Base-by-base conservation (phyloP, 2,329 filamentous ascomycete species). In the Aureobasidium sp. region DNA sequence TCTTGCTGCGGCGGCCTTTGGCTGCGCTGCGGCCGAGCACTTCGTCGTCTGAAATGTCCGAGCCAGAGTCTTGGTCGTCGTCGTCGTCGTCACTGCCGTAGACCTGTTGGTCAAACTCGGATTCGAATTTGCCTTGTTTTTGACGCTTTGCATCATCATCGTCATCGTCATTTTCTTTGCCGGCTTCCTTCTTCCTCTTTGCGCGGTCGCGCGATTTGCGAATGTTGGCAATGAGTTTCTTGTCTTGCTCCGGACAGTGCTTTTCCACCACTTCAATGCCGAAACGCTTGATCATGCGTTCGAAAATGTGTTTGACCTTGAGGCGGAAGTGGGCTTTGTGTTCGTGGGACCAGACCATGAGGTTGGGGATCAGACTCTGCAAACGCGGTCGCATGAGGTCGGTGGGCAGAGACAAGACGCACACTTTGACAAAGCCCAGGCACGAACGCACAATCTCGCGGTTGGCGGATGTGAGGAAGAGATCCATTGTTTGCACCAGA, bases 271-370 rank as follows among this genome's bases (percentile, higher is more conserved):
- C 71, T 2, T 91, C 85, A 40, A 86, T 86, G 42, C 93, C 90
- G 65, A 96, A 97, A 54, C 91, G 83, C 42, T 91, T 83, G 19
- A 97, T 86, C 79, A 96, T 89, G 49, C 93, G 83, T 72, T 98
- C 93, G 14, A 98, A 74, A 58, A 98, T 97, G 66, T 96, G 90
- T 81, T 96, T 97, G 61, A 98, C 90, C 75, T 97, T 98, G 45
- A 88, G 85, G 64, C 91, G 89, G 74, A 98, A 93, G 67, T 95
- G 90, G 11, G 90, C 90, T 74, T 97, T 97, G 76, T 98, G 94
- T 71, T 98, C 93, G 69, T 96, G 89, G 66, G 87, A 90, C 91
- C 93, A 98, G 37, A 90, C 83, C 77, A 97, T 88, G 17, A 97
- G 76, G 69, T 95, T 95, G 3, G 90, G 88, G 2, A 98, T 80